Conservation (phyloP, 2,329 filamentous ascomycete genomes). For the Epichloe sibirici region DNA sequence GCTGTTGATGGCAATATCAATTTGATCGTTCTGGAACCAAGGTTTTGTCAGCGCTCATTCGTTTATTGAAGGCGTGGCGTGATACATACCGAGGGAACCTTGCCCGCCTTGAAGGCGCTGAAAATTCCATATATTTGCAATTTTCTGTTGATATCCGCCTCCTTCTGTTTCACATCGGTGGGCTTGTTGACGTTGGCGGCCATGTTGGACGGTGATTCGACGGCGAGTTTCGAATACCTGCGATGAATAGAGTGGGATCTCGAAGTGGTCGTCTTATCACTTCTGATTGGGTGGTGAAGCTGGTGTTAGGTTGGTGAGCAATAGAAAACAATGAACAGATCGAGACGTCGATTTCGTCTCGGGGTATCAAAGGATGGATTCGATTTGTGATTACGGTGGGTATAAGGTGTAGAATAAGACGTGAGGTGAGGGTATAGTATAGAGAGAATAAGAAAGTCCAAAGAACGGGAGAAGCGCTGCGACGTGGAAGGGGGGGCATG, state of each 20-base stretch:
- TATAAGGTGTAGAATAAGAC: conserved; percentile 6
- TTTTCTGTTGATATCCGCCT: conserved; percentile 83
- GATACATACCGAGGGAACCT: conserved; percentile 68
- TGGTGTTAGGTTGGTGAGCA: neutral
- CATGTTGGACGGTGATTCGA: conserved; percentile 16
- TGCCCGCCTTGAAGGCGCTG: conserved; percentile 74
- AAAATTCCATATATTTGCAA: conserved; percentile 90
- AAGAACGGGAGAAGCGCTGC: conserved; percentile 2
- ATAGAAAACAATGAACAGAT: neutral
- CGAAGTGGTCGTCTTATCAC: neutral
- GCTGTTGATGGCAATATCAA: conserved; percentile 88
- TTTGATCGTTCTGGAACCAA: conserved; percentile 66
- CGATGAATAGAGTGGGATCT: neutral
- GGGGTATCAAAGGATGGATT: conserved; percentile 19
- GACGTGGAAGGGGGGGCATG: neutral
- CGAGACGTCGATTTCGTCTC: conserved; percentile 2
- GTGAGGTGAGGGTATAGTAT: conserved; percentile 7
- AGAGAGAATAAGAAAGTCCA: neutral
- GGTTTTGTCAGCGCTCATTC: neutral
- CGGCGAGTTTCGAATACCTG: too few relatives aligned
- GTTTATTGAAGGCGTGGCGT: too few relatives aligned
- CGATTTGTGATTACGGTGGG: conserved; percentile 12
- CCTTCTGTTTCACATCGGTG: conserved; percentile 61
- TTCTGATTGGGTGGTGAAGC: neutral
- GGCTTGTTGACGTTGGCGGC: conserved; percentile 55